Base-by-base conservation (phyloP, 73 alveolate species). In the Paramecium sonneborni region DNA sequence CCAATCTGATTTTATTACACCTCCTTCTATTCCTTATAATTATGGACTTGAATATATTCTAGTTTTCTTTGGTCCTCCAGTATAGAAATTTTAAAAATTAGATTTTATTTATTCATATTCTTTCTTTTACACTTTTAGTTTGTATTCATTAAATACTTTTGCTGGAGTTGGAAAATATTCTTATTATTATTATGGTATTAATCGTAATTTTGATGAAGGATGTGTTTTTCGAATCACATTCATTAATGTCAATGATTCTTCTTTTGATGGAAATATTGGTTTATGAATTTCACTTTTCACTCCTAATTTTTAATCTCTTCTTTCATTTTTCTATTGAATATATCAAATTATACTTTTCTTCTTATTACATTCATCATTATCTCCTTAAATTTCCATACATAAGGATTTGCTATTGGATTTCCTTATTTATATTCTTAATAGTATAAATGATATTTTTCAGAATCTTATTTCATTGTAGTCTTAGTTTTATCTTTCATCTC, bases 401-500 rank as follows among this genome's bases (percentile, higher is more conserved):
- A 23, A 12, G 87, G 87, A 74, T 74, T 74, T 4, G 87, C 87
- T 0, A 74, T 74, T 3, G 87, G 87, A 74, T 74, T 74, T 9
- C 87, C 87, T 74, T 39, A 28, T 74, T 37, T 74, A 20, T 37
- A 74, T 74, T 74, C 87, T 37, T 34, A 74, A 35, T 37, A 37
- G 32, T 74, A 74, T 28, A 37, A 37, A 37, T 37, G 11, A 37
- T 74, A 74, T 74, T 37, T 37, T 18, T 74, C 58, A n/a, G 56
- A 37, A n/a, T 74, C 57, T 37, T 74, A 21, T 39, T 74, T 74
- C 44, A 37, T 21, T 0, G 56, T 39, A 10, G 37, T 24, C 20
- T 74, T 37, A 37, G 18, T 39, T 35, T 28, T 39, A 6, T 74
- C 56, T 11, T 39, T 74, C 87, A 74, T 74, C 12, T 74, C 87